Evolutionary conservation across 441 rosid genomes (phyloP).

Genomic region (Macaranga tanarius): DNA sequence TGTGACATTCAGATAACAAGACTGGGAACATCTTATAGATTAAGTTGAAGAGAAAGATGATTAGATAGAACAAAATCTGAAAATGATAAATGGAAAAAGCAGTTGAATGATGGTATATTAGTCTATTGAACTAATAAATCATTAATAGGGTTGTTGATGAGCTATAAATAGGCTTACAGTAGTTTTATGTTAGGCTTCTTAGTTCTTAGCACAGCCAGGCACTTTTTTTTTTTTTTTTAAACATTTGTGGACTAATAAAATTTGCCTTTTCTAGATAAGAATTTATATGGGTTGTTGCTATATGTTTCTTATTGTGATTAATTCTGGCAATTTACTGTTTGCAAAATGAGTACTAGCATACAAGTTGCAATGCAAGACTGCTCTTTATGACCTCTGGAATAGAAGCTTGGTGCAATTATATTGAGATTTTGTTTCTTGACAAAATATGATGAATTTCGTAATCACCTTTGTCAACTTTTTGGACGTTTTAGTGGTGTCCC

Average conservation of each 20-base stretch:
- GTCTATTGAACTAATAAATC: not conserved
- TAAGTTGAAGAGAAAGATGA: not conserved
- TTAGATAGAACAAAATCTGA: not conserved
- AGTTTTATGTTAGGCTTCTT: not conserved
- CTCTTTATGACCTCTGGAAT: constrained; percentile 10
- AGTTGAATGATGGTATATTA: not conserved
- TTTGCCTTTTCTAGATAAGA: not conserved
- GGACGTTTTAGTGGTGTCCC: not conserved
- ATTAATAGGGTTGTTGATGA: not conserved
- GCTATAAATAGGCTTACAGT: not conserved
- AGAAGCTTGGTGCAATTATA: not conserved
- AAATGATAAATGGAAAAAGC: not conserved
- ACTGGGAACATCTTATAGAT: too few relatives aligned
- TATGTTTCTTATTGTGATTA: not conserved
- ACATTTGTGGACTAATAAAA: not conserved
- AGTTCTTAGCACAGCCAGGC: not conserved
- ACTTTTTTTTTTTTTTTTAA: not conserved
- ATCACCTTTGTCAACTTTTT: not conserved
- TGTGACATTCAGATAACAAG: too few relatives aligned
- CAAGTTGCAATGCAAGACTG: not conserved
- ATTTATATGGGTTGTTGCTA: not conserved
- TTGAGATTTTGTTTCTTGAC: not conserved
- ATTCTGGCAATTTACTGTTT: not conserved
- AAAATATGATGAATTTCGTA: not conserved
- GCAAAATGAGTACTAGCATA: not conserved